Percentiles rank a stretch among this genome's conserved stretches.
Evolutionary conservation across 331 rosid genomes (phyloP).

Genomic region (Quercus lobata): DNA sequence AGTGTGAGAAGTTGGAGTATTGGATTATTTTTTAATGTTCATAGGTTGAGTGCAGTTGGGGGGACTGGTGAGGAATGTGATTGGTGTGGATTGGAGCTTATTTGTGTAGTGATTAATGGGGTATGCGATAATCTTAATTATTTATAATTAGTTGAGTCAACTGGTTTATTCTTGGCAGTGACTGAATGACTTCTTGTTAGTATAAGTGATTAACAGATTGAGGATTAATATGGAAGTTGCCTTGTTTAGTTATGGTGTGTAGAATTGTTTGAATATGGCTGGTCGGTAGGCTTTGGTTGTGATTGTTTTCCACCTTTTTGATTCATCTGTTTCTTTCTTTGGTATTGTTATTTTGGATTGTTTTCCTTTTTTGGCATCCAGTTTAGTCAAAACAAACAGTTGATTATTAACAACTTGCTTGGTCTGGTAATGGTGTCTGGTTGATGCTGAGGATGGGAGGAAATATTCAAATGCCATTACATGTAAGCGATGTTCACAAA

Average conservation of each 20-base stretch:
- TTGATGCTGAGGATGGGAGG: conserved; percentile 16
- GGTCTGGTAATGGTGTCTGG: conserved; percentile 17
- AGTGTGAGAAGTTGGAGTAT: too few species aligned
- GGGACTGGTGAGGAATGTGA: too few species aligned
- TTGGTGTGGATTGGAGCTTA: too few species aligned
- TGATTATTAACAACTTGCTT: neutral
- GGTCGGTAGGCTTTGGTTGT: neutral
- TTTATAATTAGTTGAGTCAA: neutral
- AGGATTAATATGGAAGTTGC: neutral
- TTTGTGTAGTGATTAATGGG: too few species aligned
- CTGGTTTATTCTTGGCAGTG: neutral
- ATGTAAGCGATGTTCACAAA: neutral
- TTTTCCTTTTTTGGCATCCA: neutral
- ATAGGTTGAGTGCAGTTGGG: too few species aligned
- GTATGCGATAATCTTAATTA: neutral
- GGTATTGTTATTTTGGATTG: neutral
- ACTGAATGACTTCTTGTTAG: neutral
- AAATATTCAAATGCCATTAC: conserved; percentile 9
- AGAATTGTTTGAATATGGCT: neutral
- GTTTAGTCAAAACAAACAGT: neutral
- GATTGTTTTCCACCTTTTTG: neutral
- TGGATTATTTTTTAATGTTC: too few species aligned
- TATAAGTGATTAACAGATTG: neutral
- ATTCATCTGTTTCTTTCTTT: neutral
- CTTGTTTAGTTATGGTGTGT: neutral